These are phyloP conservation scores for Capronia coronata DNA, from an alignment of 2,329 filamentous ascomycete species.

Conservation along the genomic window DNA sequence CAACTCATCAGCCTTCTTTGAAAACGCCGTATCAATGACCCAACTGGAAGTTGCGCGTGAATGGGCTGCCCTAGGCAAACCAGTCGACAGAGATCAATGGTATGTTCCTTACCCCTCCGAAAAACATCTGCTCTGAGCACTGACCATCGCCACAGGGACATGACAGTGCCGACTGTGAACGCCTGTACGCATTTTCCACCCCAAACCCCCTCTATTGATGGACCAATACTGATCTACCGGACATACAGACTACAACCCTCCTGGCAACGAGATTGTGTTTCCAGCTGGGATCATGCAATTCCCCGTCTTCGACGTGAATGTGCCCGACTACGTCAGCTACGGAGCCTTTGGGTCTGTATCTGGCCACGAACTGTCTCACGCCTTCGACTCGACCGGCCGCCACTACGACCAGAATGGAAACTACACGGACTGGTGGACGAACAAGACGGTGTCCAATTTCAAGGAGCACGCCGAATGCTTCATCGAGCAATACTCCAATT, in stretches of 20 bases:
- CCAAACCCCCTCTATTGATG: neutral
- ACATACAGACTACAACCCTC: slow-evolving; percentile 46
- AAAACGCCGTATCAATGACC: slow-evolving; percentile 50
- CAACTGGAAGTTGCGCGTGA: slow-evolving; percentile 43
- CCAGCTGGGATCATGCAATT: slow-evolving; percentile 65
- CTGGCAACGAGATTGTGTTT: slow-evolving; percentile 60
- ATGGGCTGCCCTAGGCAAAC: slow-evolving; percentile 56
- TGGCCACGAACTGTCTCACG: slow-evolving; percentile 64
- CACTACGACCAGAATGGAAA: slow-evolving; percentile 61
- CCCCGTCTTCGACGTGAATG: slow-evolving; percentile 56
- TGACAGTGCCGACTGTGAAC: slow-evolving; percentile 57
- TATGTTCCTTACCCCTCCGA: neutral
- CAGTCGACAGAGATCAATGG: slow-evolving; percentile 56
- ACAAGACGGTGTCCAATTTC: slow-evolving; percentile 54
- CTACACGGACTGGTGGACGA: slow-evolving; percentile 61
- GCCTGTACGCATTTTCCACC: slow-evolving; percentile 39
- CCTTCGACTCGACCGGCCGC: slow-evolving; percentile 60
- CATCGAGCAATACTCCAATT: slow-evolving; percentile 59
- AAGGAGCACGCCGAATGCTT: slow-evolving; percentile 58
- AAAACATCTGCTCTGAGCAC: neutral
- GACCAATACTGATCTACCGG: neutral
- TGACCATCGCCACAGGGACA: slow-evolving; percentile 32
- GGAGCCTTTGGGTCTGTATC: slow-evolving; percentile 62
- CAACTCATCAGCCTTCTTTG: slow-evolving; percentile 49
- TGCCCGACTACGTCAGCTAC: slow-evolving; percentile 61